Base-by-base conservation (phyloP, 306 rosid species). In the Trifolium subterraneum region DNA sequence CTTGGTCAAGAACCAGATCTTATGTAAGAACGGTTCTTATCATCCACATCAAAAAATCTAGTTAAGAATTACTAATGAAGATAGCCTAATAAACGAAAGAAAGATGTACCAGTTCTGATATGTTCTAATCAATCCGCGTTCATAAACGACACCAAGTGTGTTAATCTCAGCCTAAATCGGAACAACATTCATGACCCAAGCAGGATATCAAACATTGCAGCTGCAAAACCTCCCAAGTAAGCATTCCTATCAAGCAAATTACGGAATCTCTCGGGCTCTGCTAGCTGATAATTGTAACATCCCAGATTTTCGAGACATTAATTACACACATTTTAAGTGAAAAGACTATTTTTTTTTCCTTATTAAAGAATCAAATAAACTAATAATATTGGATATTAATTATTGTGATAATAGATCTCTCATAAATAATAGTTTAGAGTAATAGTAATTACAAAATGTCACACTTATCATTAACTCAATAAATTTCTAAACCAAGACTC, bases 191-290 rank as follows among this genome's bases (percentile, higher is more conserved):
- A 94, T 90, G 23, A 92, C 98, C 97, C 99, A 94, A 62, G 84
- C 83, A 3, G 97, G 99, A 41, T 87, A 68, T 88, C 69, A 31
- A 85, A 76, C 0, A 94, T 72, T 11, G 93, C 93, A 71, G 98
- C 97, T 41, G 96, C 96, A 74, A 94, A 94, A 45, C 96, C 93
- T 79, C 98, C 99, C 80, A 94, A 81, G 82, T 77, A 82, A 19
- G 99, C 71, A 78, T 88, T 92, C 99, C 90, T 90, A 56, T 94
- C 99, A 9, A 94, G 96, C 66, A 94, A 75, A 70, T 94, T 94
- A 3, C 97, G 79, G 47, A 86, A 92, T 77, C 99, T 79, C 66
- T 93, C 93, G 0, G 48, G 69, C 42, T 88, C 96, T 1, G 92
- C 92, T 60, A 92, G 84, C 83, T 94, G 95, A 71, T 73, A 54